These are phyloP conservation scores for Saturnispora zaruensis DNA, from an alignment of 805 yeast genomes.

Conservation along the genomic window DNA sequence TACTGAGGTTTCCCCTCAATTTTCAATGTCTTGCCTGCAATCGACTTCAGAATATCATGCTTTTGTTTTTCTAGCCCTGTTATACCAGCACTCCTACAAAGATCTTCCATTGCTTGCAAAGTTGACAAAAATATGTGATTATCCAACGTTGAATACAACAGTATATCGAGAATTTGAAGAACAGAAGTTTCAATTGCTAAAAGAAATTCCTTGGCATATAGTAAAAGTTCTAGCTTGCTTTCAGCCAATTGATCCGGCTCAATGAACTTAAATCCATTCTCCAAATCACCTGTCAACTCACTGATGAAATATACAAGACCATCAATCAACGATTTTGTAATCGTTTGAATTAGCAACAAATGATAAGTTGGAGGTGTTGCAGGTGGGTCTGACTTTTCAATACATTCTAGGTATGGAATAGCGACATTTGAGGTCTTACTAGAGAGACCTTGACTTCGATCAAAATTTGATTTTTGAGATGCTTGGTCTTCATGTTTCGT, in stretches of 20 bases:
- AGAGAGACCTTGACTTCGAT: slow-evolving; percentile 28
- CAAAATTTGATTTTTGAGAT: not conserved
- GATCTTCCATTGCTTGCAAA: slow-evolving; percentile 67
- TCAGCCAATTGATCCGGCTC: slow-evolving; percentile 8
- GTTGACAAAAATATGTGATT: slow-evolving; percentile 57
- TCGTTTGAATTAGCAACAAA: slow-evolving; percentile 45
- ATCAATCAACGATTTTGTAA: slow-evolving; percentile 51
- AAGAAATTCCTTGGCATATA: slow-evolving; percentile 23
- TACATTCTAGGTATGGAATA: slow-evolving; percentile 56
- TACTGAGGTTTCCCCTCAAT: slow-evolving; percentile 28
- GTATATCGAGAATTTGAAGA: slow-evolving; percentile 38
- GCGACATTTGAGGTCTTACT: slow-evolving; percentile 38
- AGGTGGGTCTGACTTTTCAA: slow-evolving; percentile 80
- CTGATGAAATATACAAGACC: slow-evolving; percentile 52
- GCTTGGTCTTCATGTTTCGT: not conserved
- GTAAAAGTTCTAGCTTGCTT: slow-evolving; percentile 9
- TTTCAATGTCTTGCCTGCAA: slow-evolving; percentile 38
- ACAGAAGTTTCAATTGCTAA: slow-evolving; percentile 32
- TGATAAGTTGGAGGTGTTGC: slow-evolving; percentile 53
- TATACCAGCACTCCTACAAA: slow-evolving; percentile 77
- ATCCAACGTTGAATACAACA: slow-evolving; percentile 61
- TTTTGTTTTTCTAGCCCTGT: slow-evolving; percentile 49
- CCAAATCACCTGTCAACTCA: slow-evolving; percentile 18
- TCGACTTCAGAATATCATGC: slow-evolving; percentile 45
- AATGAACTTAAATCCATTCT: slow-evolving; percentile 5